These are phyloP conservation scores for Metroxylon sagu DNA, from an alignment of 176 grass and related monocot species.

Conservation along the genomic window DNA sequence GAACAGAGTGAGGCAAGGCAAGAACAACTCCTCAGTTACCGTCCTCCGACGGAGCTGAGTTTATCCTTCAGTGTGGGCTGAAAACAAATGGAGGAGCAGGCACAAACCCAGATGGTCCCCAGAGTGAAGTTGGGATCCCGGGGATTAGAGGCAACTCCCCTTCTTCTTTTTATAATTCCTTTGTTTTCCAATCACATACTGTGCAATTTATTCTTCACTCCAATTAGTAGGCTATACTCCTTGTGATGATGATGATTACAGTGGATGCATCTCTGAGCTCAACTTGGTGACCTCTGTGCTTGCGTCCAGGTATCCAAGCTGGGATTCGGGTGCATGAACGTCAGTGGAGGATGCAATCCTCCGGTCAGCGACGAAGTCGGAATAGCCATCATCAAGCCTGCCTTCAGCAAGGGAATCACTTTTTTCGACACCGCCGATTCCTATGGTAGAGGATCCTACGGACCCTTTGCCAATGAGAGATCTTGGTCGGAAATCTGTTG, in stretches of 20 bases:
- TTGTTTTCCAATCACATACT: too few relatives aligned
- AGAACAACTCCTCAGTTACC: too few relatives aligned
- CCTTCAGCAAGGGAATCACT: slow-evolving; percentile 61
- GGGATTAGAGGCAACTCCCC: slow-evolving; percentile 12
- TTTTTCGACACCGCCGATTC: slow-evolving; percentile 78
- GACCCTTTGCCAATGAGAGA: slow-evolving; percentile 45
- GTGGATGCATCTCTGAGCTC: too few relatives aligned
- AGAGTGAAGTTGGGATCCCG: slow-evolving; percentile 16
- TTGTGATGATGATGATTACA: not conserved
- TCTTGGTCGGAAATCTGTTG: slow-evolving; percentile 47
- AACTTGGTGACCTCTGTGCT: not conserved
- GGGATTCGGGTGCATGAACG: slow-evolving; percentile 19
- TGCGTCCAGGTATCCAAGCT: slow-evolving; percentile 18
- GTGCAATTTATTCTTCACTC: not conserved
- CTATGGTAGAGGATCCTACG: slow-evolving; percentile 32
- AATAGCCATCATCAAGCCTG: slow-evolving; percentile 48
- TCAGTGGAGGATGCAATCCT: too few relatives aligned
- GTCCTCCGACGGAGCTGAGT: too few relatives aligned
- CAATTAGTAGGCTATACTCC: not conserved
- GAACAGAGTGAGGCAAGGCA: too few relatives aligned
- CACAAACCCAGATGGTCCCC: not conserved
- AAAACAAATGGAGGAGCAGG: not conserved
- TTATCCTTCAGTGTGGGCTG: not conserved
- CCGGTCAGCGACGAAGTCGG: slow-evolving; percentile 44
- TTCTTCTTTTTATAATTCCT: too few relatives aligned